Conservation (phyloP, 2,329 filamentous ascomycete species). For the Monilinia fructigena region DNA sequence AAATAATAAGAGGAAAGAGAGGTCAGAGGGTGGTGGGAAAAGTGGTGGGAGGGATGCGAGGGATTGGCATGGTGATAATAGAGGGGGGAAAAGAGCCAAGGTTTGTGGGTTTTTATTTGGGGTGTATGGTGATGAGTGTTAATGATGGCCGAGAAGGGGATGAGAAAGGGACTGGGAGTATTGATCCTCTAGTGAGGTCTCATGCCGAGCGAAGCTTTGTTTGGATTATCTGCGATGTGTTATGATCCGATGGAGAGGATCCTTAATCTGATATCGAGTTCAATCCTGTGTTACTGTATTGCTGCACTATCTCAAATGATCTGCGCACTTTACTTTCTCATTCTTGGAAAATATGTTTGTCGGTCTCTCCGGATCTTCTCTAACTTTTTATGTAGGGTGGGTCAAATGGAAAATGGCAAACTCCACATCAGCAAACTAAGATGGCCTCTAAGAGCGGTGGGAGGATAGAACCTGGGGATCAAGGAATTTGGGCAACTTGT, state of each 20-base stretch:
- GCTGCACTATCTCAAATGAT: background rate
- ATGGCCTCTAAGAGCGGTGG: conserved; percentile 44
- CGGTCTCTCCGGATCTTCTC: background rate
- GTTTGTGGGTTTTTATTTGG: conserved; percentile 1
- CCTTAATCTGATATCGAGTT: background rate
- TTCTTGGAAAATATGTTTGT: background rate
- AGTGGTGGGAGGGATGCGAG: conserved; percentile 13
- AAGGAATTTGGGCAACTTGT: conserved; percentile 77
- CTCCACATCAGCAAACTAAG: conserved; percentile 56
- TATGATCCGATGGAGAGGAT: background rate
- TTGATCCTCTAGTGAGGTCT: background rate
- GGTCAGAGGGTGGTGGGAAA: conserved; percentile 18
- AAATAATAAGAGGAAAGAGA: conserved; percentile 27
- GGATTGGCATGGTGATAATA: conserved; percentile 11
- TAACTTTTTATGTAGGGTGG: conserved; percentile 42
- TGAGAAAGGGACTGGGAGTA: background rate
- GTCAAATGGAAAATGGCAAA: conserved; percentile 59
- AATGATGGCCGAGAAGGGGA: too few species aligned
- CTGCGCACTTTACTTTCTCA: background rate
- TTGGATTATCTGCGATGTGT: background rate
- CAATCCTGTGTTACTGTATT: background rate
- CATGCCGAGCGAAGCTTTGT: background rate
- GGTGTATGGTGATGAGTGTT: too few species aligned
- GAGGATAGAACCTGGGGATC: conserved; percentile 64
- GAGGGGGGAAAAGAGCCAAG: conserved; percentile 25